Percentiles rank a stretch among this genome's conserved stretches.
phyloP scores from a whole-genome alignment of 805 yeast species.

The Debaryomyces hansenii region DNA sequence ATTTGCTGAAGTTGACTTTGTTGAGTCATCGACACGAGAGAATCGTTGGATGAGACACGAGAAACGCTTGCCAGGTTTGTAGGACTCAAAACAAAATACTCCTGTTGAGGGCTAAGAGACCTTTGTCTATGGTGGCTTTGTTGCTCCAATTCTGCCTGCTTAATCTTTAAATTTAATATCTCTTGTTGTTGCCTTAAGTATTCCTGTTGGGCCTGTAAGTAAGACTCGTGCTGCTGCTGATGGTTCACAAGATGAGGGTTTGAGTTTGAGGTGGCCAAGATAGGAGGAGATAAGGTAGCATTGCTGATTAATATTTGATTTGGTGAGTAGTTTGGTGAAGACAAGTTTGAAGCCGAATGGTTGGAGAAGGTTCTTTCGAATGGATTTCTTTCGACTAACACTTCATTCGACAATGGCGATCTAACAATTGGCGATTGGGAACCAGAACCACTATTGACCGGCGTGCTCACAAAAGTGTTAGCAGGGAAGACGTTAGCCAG shows the following conservation, averaged over 20 bases:
- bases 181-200: slow-evolving; percentile 38
- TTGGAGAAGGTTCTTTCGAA: slow-evolving; percentile 31
- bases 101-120: slow-evolving; percentile 2
- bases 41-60: slow-evolving; percentile 10
- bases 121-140: neutral
- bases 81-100: neutral
- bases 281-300: slow-evolving; percentile 1
- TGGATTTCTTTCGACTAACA: slow-evolving; percentile 29
- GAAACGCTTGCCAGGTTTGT: slow-evolving; percentile 5
- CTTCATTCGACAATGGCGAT: slow-evolving; percentile 24
- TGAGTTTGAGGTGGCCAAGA: neutral
- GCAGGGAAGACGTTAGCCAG: too few relatives aligned
- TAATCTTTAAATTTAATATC: slow-evolving; percentile 19
- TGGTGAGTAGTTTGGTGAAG: slow-evolving; percentile 12
- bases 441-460: neutral
- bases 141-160: slow-evolving; percentile 4
- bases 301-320: neutral
- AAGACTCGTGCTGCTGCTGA: slow-evolving; percentile 33
- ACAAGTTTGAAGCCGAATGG: slow-evolving; percentile 4
- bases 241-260: slow-evolving; percentile 7
- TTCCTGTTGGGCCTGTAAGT: slow-evolving; percentile 38
- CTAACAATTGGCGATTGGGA: slow-evolving; percentile 28
- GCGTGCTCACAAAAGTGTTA: neutral
- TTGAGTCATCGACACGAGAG: slow-evolving; percentile 7
- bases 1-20: slow-evolving; percentile 8